Evolutionary conservation across 73 alveolate genomes (phyloP), one percentile per base, ranked within the genome.

Genomic region (Loxodes magnus): DNA sequence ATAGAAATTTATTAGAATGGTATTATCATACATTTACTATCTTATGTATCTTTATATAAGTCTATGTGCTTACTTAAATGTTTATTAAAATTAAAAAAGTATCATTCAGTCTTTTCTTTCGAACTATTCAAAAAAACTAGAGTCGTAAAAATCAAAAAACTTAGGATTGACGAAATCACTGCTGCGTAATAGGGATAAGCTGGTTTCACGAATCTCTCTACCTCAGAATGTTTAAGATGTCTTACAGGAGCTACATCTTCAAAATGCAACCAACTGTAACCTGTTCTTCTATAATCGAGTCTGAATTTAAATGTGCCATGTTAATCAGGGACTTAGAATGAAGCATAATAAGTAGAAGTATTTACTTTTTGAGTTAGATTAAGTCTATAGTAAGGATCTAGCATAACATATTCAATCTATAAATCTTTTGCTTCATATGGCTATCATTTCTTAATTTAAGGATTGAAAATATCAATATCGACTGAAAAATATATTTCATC

Each of bases 121-220:
- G n/a, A n/a, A n/a, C n/a, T n/a, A n/a, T n/a, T n/a, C n/a, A n/a
- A n/a, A n/a, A n/a, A n/a, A n/a, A n/a, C n/a, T n/a, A n/a, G n/a
- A n/a, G n/a, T n/a, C n/a, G n/a, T n/a, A n/a, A n/a, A n/a, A n/a
- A n/a, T n/a, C n/a, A n/a, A n/a, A n/a, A n/a, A n/a, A n/a, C n/a
- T n/a, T n/a, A n/a, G n/a, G n/a, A n/a, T n/a, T n/a, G n/a, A n/a
- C n/a, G n/a, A n/a, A n/a, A n/a, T n/a, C n/a, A n/a, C n/a, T n/a
- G n/a, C n/a, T n/a, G 71, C 54, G 52, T 77, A 82, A 48, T 77
- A 77, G 4, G 95, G 95, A 51, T 55, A 71, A 4, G 95, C 95
- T 22, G 74, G 42, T 3, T 37, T 50, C 36, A 82, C 27, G 60
- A 61, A 77, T 71, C 91, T 77, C 10, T 72, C 80, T 41, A 34